These are phyloP conservation scores for Mycena olivaceomarginata DNA, from an alignment of 768 basidiomycete genomes.

Conservation along the genomic window DNA sequence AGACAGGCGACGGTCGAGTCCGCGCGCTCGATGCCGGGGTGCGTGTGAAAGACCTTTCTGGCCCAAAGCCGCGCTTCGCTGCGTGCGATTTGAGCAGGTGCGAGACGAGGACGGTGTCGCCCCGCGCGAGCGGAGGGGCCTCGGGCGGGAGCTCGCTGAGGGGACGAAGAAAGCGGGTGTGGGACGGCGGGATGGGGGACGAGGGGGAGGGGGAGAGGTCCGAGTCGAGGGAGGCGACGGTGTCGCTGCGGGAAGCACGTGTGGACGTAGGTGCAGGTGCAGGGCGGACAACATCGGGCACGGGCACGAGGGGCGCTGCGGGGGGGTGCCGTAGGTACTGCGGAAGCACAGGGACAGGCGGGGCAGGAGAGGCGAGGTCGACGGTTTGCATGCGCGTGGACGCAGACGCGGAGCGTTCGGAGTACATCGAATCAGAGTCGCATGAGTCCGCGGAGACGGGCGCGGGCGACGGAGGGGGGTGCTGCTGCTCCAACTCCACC, in stretches of 20 bases:
- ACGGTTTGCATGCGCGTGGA: slow-evolving; percentile 32
- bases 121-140: slow-evolving; percentile 35
- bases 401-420: slow-evolving; percentile 29
- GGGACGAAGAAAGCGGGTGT: slow-evolving; percentile 12
- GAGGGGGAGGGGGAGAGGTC: not conserved
- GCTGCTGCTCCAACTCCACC: not conserved
- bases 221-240: not conserved
- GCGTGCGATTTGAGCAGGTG: slow-evolving; percentile 3
- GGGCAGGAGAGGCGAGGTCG: slow-evolving; percentile 17
- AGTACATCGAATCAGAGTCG: slow-evolving; percentile 42
- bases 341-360: slow-evolving; percentile 30
- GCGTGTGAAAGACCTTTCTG: no score
- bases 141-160: slow-evolving; percentile 37
- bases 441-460: slow-evolving; percentile 20
- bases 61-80: no score
- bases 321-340: slow-evolving; percentile 13
- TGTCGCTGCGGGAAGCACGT: not conserved
- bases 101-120: slow-evolving; percentile 34
- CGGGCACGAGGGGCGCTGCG: slow-evolving; percentile 5
- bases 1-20: no score
- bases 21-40: no score
- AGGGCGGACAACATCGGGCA: no score
- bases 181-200: slow-evolving; percentile 18
- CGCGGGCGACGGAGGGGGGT: not conserved
- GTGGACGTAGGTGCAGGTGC: no score